Evolutionary conservation across 2,329 filamentous ascomycete species (phyloP).

Genomic region (Aurifilum marmelostoma): DNA sequence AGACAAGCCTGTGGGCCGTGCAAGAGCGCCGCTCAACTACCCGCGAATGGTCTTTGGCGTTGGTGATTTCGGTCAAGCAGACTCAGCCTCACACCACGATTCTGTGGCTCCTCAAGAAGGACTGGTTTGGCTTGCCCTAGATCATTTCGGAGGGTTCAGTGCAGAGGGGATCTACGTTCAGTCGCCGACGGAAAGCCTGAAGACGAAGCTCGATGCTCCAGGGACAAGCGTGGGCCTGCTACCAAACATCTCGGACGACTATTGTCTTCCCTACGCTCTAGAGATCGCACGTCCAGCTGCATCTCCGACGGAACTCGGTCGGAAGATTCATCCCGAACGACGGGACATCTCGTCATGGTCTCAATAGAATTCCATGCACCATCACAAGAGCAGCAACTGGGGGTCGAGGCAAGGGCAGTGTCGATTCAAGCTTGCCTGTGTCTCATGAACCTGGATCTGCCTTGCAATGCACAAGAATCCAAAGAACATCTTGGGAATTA

Average conservation of each 20-base stretch:
- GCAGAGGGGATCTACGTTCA: conserved; percentile 26
- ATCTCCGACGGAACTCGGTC: background rate
- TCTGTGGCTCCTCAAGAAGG: background rate
- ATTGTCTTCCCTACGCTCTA: too few species aligned
- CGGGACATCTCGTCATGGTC: background rate
- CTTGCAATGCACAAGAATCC: too few species aligned
- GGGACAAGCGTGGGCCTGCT: conserved; percentile 14
- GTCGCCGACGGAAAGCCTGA: conserved; percentile 27
- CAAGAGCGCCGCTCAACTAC: conserved; percentile 17
- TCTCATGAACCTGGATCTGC: too few species aligned
- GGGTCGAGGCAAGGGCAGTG: too few species aligned
- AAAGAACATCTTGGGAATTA: too few species aligned
- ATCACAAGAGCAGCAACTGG: background rate
- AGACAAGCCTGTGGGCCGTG: conserved; percentile 16
- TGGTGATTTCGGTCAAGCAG: conserved; percentile 18
- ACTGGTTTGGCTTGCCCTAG: conserved; percentile 1
- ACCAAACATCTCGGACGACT: background rate
- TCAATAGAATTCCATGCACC: background rate
- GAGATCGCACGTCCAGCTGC: background rate
- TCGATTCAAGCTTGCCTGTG: too few species aligned
- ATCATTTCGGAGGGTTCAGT: conserved; percentile 27
- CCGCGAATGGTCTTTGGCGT: conserved; percentile 18
- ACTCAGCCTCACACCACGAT: background rate
- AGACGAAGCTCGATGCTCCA: conserved; percentile 32
- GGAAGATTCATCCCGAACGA: background rate